These are phyloP conservation scores for Yamadazyma kitorensis DNA, from an alignment of 805 yeast genomes.

Conservation along the genomic window DNA sequence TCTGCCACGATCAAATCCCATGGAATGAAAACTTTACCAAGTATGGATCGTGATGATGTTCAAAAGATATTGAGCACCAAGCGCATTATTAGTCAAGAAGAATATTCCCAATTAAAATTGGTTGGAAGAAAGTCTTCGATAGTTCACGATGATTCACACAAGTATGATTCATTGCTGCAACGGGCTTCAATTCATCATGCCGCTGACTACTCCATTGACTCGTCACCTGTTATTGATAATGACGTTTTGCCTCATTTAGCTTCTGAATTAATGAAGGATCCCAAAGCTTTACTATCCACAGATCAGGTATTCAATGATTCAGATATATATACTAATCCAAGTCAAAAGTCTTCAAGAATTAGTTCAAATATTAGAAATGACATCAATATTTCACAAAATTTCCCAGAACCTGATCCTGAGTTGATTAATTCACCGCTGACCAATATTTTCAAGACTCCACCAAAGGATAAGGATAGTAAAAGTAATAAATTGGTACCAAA, in stretches of 20 bases:
- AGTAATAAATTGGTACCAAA: neutral
- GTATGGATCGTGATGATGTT: slow-evolving; percentile 47
- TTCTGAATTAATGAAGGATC: slow-evolving; percentile 28
- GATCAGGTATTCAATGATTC: slow-evolving; percentile 30
- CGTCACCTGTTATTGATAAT: slow-evolving; percentile 11
- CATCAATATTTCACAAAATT: slow-evolving; percentile 11
- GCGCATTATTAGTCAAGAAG: slow-evolving; percentile 39
- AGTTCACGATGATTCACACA: slow-evolving; percentile 21
- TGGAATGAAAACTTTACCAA: slow-evolving; percentile 49
- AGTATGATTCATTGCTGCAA: slow-evolving; percentile 28
- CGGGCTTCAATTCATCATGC: slow-evolving; percentile 32
- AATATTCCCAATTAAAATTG: slow-evolving; percentile 33
- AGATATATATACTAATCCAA: slow-evolving; percentile 12
- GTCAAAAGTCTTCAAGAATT: slow-evolving; percentile 3
- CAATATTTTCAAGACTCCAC: slow-evolving; percentile 27
- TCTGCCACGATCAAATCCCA: slow-evolving; percentile 40
- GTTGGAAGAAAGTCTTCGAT: slow-evolving; percentile 27
- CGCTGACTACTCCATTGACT: slow-evolving; percentile 16
- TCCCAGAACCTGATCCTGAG: slow-evolving; percentile 36
- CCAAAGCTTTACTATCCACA: slow-evolving; percentile 25
- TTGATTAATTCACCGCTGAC: slow-evolving; percentile 19
- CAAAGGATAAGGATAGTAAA: slow-evolving; percentile 11
- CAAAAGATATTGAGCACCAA: slow-evolving; percentile 38
- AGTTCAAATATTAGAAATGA: slow-evolving; percentile 13
- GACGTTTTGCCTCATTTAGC: slow-evolving; percentile 37